phyloP scores from a whole-genome alignment of 2,329 filamentous ascomycete species.

The Diaporthe sp. region DNA sequence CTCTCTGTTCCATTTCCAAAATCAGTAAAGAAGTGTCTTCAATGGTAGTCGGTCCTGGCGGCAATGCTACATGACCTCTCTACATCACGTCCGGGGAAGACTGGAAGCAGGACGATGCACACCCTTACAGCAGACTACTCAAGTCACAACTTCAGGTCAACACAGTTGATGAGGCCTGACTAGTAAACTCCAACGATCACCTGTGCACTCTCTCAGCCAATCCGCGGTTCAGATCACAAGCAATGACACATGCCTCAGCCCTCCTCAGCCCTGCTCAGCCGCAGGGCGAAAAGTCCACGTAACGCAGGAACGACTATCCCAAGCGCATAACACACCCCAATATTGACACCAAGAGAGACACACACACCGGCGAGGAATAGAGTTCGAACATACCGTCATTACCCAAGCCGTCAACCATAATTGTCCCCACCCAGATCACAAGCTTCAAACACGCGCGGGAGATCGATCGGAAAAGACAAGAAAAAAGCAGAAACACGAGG shows the following conservation, averaged over 20 bases:
- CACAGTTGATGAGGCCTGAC: no score
- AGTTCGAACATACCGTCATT: constrained; percentile 16
- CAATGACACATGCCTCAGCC: constrained; percentile 16
- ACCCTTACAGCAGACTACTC: no score
- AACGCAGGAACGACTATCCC: neutral
- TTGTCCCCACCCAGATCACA: neutral
- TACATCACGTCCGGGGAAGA: no score
- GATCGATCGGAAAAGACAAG: neutral
- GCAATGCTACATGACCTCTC: no score
- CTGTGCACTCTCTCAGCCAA: no score
- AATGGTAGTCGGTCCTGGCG: no score
- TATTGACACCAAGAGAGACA: neutral
- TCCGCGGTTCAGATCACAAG: constrained; percentile 2
- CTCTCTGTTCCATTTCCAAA: no score
- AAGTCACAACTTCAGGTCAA: no score
- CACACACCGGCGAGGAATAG: neutral
- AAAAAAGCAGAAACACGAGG: neutral
- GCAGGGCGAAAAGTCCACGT: constrained; percentile 15
- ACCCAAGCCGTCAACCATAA: neutral
- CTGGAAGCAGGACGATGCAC: no score
- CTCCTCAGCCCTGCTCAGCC: neutral
- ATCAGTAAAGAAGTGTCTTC: no score
- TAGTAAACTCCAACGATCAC: no score
- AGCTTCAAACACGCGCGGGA: neutral
- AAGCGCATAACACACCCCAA: constrained; percentile 19